Evolutionary conservation across 78 protist genomes (phyloP), one percentile per base, ranked within the genome.

Genomic region (Cavenderia fasciculata): DNA sequence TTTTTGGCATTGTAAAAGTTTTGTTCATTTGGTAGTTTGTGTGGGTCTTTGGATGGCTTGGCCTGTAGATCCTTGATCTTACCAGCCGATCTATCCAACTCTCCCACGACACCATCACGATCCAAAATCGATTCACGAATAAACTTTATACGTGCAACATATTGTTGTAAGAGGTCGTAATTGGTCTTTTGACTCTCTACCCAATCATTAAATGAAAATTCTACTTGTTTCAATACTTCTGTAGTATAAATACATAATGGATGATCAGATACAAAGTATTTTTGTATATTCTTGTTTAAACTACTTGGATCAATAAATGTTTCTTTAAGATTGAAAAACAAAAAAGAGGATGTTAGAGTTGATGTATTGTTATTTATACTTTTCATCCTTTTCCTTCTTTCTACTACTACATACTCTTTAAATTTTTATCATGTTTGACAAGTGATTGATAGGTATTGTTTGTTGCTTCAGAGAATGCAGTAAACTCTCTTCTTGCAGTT

Each of bases 261-360:
- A 41, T 79, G 88, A 1, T 72, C 18, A 19, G 27, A 25, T 59
- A 57, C 56, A 47, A 79, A 79, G 46, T 65, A 63, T 21, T 43
- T 66, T 66, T 40, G 57, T 40, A 79, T 69, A 52, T 51, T 65
- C 43, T 63, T 65, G 52, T 66, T 79, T 27, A 79, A 54, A 66
- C 88, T 79, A 52, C 71, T 54, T 65, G 88, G 88, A 79, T 79
- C 34, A 21, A 52, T 79, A 54, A 79, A 79, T 38, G 88, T 66
- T 34, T 79, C 88, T 79, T 27, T 52, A 66, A 34, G 5, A 61
- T 18, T 61, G 36, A n/a, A 18, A 4, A 7, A 61, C 4, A 52
- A 12, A 52, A 21, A 21, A 12, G 14, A 61, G 31, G 69, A 31
- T 31, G 16, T 31, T 61, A 61, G 31, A n/a, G n/a, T n/a, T n/a